These are phyloP conservation scores for Umbelopsis sp. DNA, from an alignment of 371 early-diverging fungal species.

Conservation along the genomic window DNA sequence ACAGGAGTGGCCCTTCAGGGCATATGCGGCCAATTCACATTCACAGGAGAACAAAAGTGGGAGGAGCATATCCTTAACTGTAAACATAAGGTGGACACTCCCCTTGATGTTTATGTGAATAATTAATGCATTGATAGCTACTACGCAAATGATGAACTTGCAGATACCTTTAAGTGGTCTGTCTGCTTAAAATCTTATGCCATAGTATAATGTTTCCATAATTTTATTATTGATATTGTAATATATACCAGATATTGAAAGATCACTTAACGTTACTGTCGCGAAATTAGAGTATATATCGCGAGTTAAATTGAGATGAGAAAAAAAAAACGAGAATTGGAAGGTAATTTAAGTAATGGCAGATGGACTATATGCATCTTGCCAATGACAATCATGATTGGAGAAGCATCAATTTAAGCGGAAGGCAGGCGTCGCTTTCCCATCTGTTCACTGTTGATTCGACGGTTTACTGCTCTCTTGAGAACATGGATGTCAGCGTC, in stretches of 20 bases:
- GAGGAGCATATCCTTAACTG: too few species aligned
- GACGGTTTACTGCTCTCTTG: not conserved
- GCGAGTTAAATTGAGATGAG: not conserved
- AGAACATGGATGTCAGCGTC: not conserved
- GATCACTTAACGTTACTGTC: not conserved
- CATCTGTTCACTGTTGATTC: not conserved
- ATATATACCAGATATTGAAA: not conserved
- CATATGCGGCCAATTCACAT: too few species aligned
- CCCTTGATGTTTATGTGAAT: too few species aligned
- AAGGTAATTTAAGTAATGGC: not conserved
- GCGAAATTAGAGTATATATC: not conserved
- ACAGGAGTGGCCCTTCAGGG: too few species aligned
- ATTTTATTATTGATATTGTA: constrained; percentile 6
- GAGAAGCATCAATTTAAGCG: not conserved
- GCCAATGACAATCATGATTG: not conserved
- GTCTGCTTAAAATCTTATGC: not conserved
- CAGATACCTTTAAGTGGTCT: too few species aligned
- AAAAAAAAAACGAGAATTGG: not conserved
- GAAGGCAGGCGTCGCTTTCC: constrained; percentile 11
- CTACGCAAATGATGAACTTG: too few species aligned
- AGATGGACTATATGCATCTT: not conserved
- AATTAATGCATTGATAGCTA: too few species aligned
- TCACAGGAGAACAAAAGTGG: too few species aligned
- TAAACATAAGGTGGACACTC: too few species aligned
- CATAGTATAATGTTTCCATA: constrained; percentile 4